phyloP scores from a whole-genome alignment of 495 filamentous ascomycete species.

The Penicillium angulare region DNA sequence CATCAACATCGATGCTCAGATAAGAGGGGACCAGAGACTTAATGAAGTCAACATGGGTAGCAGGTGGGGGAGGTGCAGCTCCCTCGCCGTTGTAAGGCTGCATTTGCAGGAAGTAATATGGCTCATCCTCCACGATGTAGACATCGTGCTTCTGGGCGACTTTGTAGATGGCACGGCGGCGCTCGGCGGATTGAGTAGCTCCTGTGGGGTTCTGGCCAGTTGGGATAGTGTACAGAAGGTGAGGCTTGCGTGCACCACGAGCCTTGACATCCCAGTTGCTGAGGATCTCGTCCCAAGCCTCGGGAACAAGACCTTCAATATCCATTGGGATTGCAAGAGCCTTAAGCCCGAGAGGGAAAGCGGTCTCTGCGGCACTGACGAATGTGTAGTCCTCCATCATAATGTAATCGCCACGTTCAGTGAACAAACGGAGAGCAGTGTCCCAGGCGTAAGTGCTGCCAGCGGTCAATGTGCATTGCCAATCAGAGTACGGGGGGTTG shows the following conservation, averaged over 20 bases:
- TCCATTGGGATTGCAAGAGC: slow-evolving; percentile 77
- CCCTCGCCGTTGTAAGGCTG: slow-evolving; percentile 66
- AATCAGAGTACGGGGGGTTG: slow-evolving; percentile 67
- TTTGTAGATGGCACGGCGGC: slow-evolving; percentile 69
- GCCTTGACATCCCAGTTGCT: slow-evolving; percentile 59
- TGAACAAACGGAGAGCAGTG: slow-evolving; percentile 73
- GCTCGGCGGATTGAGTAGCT: slow-evolving; percentile 66
- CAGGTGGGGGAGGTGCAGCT: slow-evolving; percentile 49
- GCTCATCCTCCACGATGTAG: slow-evolving; percentile 91
- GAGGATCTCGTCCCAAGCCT: slow-evolving; percentile 63
- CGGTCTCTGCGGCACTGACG: slow-evolving; percentile 76
- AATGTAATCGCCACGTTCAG: slow-evolving; percentile 66
- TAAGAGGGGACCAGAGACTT: slow-evolving; percentile 59
- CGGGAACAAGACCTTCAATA: slow-evolving; percentile 70
- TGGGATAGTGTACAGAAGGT: slow-evolving; percentile 54
- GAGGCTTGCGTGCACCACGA: slow-evolving; percentile 65
- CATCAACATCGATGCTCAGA: slow-evolving; percentile 61
- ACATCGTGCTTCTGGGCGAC: slow-evolving; percentile 80
- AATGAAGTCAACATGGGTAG: slow-evolving; percentile 59
- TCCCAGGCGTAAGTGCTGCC: slow-evolving; percentile 81
- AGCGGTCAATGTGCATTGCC: slow-evolving; percentile 70
- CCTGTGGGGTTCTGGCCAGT: slow-evolving; percentile 93
- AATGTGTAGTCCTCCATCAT: slow-evolving; percentile 90
- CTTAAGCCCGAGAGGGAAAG: slow-evolving; percentile 70
- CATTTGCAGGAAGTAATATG: slow-evolving; percentile 99